These are phyloP conservation scores for Blastocystis sp. DNA, from an alignment of 352 stramenopile genomes.

Conservation along the genomic window DNA sequence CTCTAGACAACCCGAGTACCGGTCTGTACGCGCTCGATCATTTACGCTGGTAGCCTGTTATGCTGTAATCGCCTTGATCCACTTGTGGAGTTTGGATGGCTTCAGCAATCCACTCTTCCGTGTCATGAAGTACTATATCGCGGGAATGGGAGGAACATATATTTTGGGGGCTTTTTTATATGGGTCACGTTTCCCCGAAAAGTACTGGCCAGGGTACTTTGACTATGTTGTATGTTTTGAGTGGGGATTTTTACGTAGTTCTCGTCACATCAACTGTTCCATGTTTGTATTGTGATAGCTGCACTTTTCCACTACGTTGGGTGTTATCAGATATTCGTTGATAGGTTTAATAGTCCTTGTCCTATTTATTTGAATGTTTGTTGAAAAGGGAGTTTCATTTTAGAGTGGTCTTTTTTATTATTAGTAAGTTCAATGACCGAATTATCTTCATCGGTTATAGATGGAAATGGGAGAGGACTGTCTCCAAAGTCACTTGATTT, in stretches of 20 bases:
- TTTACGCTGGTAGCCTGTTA: constrained; percentile 53
- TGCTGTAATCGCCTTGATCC: background rate
- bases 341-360: constrained; percentile 56
- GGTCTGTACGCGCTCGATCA: constrained; percentile 8
- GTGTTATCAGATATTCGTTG: constrained; percentile 41
- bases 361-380: background rate
- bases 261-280: constrained; percentile 50
- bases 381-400: background rate
- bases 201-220: constrained; percentile 53
- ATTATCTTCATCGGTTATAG: no score
- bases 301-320: constrained; percentile 58
- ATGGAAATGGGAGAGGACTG: no score
- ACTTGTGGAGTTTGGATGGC: constrained; percentile 35
- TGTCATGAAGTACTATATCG: constrained; percentile 16
- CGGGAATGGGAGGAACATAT: constrained; percentile 36
- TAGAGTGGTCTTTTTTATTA: background rate
- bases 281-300: constrained; percentile 59
- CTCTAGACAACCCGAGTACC: constrained; percentile 24
- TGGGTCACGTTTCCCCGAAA: constrained; percentile 38
- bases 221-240: constrained; percentile 56
- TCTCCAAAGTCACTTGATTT: background rate
- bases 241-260: background rate
- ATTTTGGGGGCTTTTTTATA: constrained; percentile 54
- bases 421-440: no score
- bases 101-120: constrained; percentile 50